Base-by-base conservation (phyloP, 305 asterid genomes). In the Ajuga reptans region DNA sequence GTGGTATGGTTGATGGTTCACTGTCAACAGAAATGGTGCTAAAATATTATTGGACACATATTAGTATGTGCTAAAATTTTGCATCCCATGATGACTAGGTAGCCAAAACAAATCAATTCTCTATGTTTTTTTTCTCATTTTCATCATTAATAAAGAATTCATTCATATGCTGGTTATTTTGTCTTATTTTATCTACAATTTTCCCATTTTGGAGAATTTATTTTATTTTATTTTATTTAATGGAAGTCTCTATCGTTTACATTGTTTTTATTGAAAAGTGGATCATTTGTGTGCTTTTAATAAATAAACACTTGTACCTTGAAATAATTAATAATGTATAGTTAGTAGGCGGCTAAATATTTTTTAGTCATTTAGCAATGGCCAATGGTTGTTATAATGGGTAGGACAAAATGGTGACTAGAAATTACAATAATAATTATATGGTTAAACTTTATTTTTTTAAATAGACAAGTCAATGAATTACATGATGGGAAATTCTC, bases 121-220 rank as follows among this genome's bases (percentile, higher is more conserved):
- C 54, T 69, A 49, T 78, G 77, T 77, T 60, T 74, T 77, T n/a
- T 73, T 74, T 59, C 74, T 78, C 72, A 53, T 67, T 66, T 79
- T 79, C 77, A 8, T 62, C 21, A 1, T 9, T 18, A 64, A 58
- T 78, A 50, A 65, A 74, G 59, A 50, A 31, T 1, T 11, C 1
- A 52, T 18, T 11, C 21, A 70, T 71, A 57, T 34, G 75, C 62
- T 53, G n/a, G 72, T 67, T 66, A 64, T 59, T 66, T 75, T 75
- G 78, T 71, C 83, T 66, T 54, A 71, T 71, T 74, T 65, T 46
- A 37, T 73, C 21, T 15, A 64, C 27, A 36, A n/a, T 41, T 39
- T 55, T 64, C 34, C 43, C 68, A 60, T 52, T 24, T 72, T 68
- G 4, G 36, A 5, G 36, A 18, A 0, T 0, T 43, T 14, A 12